A percentile compares a stretch with the other conserved stretches of the same genome.
Conservation (phyloP, 192 early-diverging fungal species). For the Dissophora globulifera region DNA sequence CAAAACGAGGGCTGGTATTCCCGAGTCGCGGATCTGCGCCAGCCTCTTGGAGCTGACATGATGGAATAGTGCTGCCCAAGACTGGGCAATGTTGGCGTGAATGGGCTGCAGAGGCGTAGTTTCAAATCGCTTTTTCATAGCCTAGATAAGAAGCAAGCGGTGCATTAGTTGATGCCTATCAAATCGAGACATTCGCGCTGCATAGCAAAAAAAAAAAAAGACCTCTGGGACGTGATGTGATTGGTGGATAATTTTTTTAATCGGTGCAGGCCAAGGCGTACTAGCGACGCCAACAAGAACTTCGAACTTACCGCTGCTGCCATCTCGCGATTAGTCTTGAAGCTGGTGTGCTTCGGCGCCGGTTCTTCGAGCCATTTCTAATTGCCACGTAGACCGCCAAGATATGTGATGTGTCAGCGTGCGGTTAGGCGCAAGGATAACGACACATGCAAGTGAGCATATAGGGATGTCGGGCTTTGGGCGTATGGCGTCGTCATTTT, state of each 20-base stretch:
- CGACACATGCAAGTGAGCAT: neutral
- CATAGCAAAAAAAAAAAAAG: neutral
- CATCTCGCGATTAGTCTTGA: conserved; percentile 34
- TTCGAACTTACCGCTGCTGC: conserved; percentile 18
- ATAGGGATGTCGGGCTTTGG: too few species aligned
- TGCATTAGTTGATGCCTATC: too few species aligned
- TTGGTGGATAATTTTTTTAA: neutral
- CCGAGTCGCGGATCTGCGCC: conserved; percentile 21
- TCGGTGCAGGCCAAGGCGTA: neutral
- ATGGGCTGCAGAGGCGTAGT: conserved; percentile 31
- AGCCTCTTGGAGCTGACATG: conserved; percentile 30
- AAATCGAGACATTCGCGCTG: too few species aligned
- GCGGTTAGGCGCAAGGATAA: too few species aligned
- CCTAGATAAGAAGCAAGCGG: conserved; percentile 12
- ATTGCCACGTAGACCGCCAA: neutral
- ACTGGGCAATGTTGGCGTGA: conserved; percentile 43
- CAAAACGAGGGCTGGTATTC: conserved; percentile 23
- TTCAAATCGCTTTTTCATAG: conserved; percentile 16
- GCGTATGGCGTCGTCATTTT: neutral
- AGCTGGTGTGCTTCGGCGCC: conserved; percentile 17
- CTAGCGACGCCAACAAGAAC: neutral
- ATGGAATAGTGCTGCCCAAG: conserved; percentile 40
- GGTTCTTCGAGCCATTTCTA: conserved; percentile 40
- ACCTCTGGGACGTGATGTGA: neutral
- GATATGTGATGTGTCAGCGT: too few species aligned